Conservation (phyloP, 805 yeast genomes). For the Wickerhamiella qilinensis region DNA sequence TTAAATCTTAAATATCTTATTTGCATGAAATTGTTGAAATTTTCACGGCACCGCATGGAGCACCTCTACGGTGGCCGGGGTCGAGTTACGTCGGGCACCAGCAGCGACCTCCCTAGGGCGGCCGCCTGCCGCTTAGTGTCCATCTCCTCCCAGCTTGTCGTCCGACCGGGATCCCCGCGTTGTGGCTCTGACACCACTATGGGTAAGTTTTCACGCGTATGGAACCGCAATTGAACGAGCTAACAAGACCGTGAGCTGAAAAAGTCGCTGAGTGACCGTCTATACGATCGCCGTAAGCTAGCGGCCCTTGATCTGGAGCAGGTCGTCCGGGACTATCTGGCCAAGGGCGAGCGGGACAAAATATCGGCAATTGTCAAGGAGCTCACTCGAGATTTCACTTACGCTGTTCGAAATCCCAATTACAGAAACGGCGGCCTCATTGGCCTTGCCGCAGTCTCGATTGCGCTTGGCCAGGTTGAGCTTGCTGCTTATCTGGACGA, state of each 20-base stretch:
- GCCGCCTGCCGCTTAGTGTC: too few relatives aligned
- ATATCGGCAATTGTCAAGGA: conserved; percentile 53
- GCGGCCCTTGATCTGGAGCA: conserved; percentile 57
- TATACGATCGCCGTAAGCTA: conserved; percentile 61
- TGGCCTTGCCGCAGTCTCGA: conserved; percentile 89
- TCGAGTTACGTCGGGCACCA: too few relatives aligned
- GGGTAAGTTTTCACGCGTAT: too few relatives aligned
- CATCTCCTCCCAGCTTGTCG: too few relatives aligned
- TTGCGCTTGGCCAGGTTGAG: conserved; percentile 72
- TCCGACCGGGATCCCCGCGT: too few relatives aligned
- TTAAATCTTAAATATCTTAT: too few relatives aligned
- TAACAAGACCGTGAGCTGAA: conserved; percentile 41
- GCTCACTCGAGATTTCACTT: conserved; percentile 58
- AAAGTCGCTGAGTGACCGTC: conserved; percentile 54
- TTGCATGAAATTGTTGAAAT: too few relatives aligned
- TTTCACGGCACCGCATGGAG: too few relatives aligned
- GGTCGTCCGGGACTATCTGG: conserved; percentile 51
- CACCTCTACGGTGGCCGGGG: too few relatives aligned
- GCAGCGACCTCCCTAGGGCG: too few relatives aligned
- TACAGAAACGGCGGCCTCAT: conserved; percentile 92
- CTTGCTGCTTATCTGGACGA: conserved; percentile 71
- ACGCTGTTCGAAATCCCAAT: conserved; percentile 70
- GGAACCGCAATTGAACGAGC: neutral
- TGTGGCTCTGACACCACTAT: too few relatives aligned
- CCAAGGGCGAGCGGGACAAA: conserved; percentile 41